Conservation (phyloP, 345 rosid genomes). For the Salix viminalis region DNA sequence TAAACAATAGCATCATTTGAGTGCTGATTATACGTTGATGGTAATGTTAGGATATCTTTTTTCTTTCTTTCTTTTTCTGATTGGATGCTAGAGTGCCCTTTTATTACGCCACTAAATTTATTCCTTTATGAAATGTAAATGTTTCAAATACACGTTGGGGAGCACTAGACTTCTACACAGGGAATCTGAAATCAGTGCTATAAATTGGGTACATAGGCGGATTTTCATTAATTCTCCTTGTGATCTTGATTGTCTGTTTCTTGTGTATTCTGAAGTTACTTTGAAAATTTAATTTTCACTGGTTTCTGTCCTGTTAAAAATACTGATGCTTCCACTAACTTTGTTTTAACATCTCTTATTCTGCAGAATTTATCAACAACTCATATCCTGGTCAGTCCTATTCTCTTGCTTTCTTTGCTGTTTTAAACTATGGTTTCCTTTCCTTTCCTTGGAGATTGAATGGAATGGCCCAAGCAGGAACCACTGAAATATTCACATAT, state of each 20-base stretch:
- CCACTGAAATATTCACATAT: neutral
- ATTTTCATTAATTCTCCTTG: neutral
- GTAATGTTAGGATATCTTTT: neutral
- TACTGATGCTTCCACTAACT: neutral
- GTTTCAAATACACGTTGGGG: neutral
- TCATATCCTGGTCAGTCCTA: constrained; percentile 29
- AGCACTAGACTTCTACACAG: neutral
- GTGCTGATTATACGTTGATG: neutral
- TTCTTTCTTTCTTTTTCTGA: neutral
- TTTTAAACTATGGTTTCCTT: neutral
- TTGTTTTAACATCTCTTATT: constrained; percentile 3
- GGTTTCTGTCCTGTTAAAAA: neutral
- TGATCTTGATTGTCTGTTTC: neutral
- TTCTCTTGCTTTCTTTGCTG: neutral
- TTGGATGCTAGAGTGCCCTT: neutral
- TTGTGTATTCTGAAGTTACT: neutral
- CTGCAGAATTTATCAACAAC: constrained; percentile 26
- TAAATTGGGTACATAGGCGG: neutral
- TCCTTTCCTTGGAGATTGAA: neutral
- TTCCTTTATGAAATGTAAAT: neutral
- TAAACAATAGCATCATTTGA: neutral
- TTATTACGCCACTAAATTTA: neutral
- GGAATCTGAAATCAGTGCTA: neutral
- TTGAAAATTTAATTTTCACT: neutral
- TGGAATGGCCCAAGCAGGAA: neutral